These are phyloP conservation scores for Wickerhamiella spandovensis DNA, from an alignment of 805 yeast species.

Conservation along the genomic window DNA sequence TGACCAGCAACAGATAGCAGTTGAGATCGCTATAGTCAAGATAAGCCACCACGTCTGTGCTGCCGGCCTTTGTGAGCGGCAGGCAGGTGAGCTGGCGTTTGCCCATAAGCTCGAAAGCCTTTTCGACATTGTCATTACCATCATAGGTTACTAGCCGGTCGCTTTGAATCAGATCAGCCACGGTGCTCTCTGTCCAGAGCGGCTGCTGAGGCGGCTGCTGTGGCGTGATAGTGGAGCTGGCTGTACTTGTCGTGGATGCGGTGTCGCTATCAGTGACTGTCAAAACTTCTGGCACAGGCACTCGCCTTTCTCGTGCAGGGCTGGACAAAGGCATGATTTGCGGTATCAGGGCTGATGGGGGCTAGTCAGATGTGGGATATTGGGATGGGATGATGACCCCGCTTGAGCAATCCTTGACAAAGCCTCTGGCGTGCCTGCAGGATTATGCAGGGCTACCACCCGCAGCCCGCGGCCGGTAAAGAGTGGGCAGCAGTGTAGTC, in stretches of 20 bases:
- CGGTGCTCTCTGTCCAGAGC: conserved; percentile 30
- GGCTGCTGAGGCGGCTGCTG: background rate
- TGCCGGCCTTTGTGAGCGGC: conserved; percentile 39
- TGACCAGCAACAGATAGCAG: conserved; percentile 68
- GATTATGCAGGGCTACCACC: background rate
- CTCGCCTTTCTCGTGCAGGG: background rate
- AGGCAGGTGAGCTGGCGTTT: conserved; percentile 67
- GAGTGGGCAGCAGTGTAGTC: too few relatives aligned
- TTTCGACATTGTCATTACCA: conserved; percentile 61
- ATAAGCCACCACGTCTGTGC: conserved; percentile 31
- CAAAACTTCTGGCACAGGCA: background rate
- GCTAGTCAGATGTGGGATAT: background rate
- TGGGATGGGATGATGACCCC: background rate
- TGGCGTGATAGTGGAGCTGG: background rate
- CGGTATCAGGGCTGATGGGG: background rate
- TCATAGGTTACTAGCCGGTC: conserved; percentile 63
- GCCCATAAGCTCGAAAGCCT: conserved; percentile 70
- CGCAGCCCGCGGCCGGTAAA: too few relatives aligned
- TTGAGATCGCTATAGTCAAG: conserved; percentile 89
- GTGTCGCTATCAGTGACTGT: background rate
- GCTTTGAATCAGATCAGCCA: conserved; percentile 62
- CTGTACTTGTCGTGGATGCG: background rate
- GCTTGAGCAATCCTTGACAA: background rate
- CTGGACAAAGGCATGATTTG: background rate
- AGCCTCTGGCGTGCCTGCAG: background rate